Evolutionary conservation across 441 rosid species (phyloP).

Genomic region (Eutrema salsugineum): DNA sequence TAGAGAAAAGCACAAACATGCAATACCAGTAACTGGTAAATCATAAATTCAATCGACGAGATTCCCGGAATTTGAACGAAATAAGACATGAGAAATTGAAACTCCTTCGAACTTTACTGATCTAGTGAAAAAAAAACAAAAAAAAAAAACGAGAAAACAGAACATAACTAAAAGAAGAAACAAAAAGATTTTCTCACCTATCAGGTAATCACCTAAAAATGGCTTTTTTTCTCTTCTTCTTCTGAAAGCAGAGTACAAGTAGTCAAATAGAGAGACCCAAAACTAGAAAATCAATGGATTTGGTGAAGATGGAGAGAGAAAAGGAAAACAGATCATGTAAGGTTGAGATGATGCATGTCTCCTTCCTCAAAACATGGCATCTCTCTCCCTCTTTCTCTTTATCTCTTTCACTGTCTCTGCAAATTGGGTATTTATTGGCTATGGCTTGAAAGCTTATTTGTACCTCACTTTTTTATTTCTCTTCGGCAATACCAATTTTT

Average conservation of each 20-base stretch:
- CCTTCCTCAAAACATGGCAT: constrained; percentile 31
- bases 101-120: not conserved
- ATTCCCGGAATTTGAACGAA: not conserved
- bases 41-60: not conserved
- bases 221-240: not conserved
- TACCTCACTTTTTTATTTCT: not conserved
- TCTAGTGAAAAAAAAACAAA: not conserved
- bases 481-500: not conserved
- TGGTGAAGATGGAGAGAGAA: not conserved
- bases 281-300: not conserved
- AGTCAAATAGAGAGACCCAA: not conserved
- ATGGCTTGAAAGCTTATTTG: not conserved
- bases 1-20: constrained; percentile 12
- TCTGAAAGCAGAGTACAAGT: constrained; percentile 11
- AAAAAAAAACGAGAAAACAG: not conserved
- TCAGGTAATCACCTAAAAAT: constrained; percentile 16
- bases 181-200: constrained; percentile 14
- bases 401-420: constrained; percentile 10
- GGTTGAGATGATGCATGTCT: constrained; percentile 26
- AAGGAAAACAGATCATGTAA: not conserved
- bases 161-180: constrained; percentile 1
- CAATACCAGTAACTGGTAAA: not conserved
- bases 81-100: not conserved
- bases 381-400: not conserved
- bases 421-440: not conserved